Conservation (phyloP, 1,284 basidiomycete genomes). For the Puccinia triticina region DNA sequence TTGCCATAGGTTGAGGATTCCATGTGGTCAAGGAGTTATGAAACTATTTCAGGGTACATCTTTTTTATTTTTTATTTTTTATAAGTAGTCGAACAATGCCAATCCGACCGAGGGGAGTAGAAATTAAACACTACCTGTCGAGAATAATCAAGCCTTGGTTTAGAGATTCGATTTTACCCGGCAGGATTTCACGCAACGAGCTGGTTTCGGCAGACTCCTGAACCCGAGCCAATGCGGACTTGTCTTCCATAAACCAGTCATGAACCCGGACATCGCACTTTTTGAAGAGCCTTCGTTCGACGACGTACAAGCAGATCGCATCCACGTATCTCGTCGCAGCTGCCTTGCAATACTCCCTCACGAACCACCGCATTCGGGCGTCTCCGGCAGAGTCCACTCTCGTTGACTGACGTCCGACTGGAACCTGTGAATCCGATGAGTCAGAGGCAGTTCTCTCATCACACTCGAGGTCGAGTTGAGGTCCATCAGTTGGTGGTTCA, state of each 20-base stretch:
- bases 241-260: slow-evolving; percentile 14
- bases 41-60: no score
- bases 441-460: neutral
- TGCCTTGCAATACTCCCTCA: neutral
- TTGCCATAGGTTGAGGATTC: no score
- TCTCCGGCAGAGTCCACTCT: slow-evolving; percentile 8
- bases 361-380: slow-evolving; percentile 4
- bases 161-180: neutral
- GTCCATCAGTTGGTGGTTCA: neutral
- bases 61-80: no score
- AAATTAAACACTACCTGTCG: neutral
- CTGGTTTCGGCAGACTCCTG: neutral
- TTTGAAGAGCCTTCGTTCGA: slow-evolving; percentile 19
- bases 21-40: no score
- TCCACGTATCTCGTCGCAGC: slow-evolving; percentile 10
- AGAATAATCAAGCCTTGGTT: neutral
- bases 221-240: neutral
- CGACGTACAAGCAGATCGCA: slow-evolving; percentile 15
- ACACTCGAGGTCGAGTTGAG: neutral
- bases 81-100: no score
- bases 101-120: neutral
- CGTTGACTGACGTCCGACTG: neutral
- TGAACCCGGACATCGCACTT: slow-evolving; percentile 7
- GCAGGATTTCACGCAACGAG: neutral
- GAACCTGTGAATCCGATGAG: neutral